Percentiles rank a stretch among this genome's conserved stretches.
These are phyloP conservation scores for Cucurbitaria berberidis DNA, from an alignment of 2,329 filamentous ascomycete genomes.

Conservation along the genomic window DNA sequence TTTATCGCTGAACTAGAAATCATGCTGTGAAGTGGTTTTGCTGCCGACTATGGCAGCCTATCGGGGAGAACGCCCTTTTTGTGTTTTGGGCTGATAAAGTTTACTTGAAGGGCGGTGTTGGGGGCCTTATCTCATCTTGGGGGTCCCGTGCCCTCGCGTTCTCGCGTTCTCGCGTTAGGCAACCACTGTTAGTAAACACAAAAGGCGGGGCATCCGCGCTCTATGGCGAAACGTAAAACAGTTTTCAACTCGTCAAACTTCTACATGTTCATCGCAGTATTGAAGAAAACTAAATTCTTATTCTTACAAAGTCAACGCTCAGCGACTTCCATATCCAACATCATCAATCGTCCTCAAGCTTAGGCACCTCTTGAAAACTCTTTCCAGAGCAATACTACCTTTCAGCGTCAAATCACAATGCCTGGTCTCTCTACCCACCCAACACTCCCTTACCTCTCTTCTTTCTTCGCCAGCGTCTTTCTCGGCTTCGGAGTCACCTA, in stretches of 20 bases:
- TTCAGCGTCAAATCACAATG: background rate
- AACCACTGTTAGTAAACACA: background rate
- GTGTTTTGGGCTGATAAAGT: background rate
- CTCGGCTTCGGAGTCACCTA: conserved; percentile 51
- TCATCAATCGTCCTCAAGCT: too few species aligned
- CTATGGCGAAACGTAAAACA: too few species aligned
- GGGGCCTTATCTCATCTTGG: background rate
- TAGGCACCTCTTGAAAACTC: too few species aligned
- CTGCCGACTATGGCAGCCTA: too few species aligned
- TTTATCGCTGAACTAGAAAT: too few species aligned
- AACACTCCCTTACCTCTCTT: conserved; percentile 18
- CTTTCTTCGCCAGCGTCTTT: conserved; percentile 35
- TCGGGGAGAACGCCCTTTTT: background rate
- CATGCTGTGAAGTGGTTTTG: too few species aligned
- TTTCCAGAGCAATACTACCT: background rate
- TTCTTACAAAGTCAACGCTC: too few species aligned
- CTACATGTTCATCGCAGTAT: too few species aligned
- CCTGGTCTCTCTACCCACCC: conserved; percentile 9
- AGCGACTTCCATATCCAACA: too few species aligned
- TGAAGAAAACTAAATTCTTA: too few species aligned
- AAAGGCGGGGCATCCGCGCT: background rate
- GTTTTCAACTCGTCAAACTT: too few species aligned
- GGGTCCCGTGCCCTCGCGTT: conserved; percentile 5
- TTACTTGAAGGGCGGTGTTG: background rate
- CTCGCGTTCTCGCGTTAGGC: conserved; percentile 3